A percentile compares a stretch with the other conserved stretches of the same genome.
Evolutionary conservation across 164 flowering plant species (phyloP).

Genomic region (Buxus sempervirens): DNA sequence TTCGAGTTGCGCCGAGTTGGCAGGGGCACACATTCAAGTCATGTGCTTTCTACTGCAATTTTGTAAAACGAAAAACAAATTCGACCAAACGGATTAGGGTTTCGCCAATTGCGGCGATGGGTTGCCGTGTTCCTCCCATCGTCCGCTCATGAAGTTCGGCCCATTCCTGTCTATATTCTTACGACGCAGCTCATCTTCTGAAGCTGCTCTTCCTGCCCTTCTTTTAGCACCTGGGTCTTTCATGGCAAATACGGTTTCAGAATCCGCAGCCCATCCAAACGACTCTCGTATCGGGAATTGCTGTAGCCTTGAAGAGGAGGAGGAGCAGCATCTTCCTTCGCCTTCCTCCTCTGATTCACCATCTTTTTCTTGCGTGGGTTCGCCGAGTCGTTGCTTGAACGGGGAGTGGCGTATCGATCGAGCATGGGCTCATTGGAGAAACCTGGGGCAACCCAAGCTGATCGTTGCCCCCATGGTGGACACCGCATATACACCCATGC

Average conservation of each 20-base stretch:
- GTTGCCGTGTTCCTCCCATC: conserved; percentile 12
- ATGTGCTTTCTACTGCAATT: no score
- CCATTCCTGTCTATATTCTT: not conserved
- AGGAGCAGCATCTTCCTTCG: not conserved
- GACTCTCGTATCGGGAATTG: conserved; percentile 10
- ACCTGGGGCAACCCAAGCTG: conserved; percentile 68
- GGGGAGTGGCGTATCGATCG: conserved; percentile 52
- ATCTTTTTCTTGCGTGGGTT: conserved; percentile 11
- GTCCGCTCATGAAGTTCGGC: conserved; percentile 29
- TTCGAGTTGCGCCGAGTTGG: no score
- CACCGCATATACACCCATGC: conserved; percentile 96
- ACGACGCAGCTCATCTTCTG: conserved; percentile 7
- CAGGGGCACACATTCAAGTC: no score
- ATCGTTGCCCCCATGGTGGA: conserved; percentile 99
- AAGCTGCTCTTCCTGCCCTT: conserved; percentile 2
- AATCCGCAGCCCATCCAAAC: conserved; percentile 13
- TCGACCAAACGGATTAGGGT: no score
- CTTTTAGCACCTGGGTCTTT: conserved; percentile 8
- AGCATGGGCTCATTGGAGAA: conserved; percentile 93
- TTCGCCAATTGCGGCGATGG: conserved; percentile 34
- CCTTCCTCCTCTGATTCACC: conserved; percentile 1
- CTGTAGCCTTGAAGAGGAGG: conserved; percentile 2
- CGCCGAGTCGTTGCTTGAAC: conserved; percentile 30
- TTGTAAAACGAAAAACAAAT: no score
- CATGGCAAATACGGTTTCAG: conserved; percentile 30